Evolutionary conservation across 495 filamentous ascomycete genomes (phyloP), one percentile per base, ranked within the genome.

Genomic region (Trichocladium uniseriatum): DNA sequence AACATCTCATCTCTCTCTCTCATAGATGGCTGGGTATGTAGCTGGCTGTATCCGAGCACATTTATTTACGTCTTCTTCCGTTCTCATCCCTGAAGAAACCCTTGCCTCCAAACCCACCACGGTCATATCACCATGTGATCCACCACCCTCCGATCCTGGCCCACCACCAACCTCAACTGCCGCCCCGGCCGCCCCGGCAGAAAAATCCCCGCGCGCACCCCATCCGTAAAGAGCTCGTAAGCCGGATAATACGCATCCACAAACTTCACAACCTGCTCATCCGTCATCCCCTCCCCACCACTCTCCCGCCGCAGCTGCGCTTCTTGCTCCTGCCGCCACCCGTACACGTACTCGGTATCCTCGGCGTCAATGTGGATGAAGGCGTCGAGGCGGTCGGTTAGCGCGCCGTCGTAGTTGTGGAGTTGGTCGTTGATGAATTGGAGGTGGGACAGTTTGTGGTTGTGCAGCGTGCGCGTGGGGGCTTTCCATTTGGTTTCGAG

Each of bases 291-390:
- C 14, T 65, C 71, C 6, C 63, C 64, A 2, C 63, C 86, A 7
- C 7, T 35, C 36, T 64, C 56, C 5, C 37, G 68, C 15, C 85
- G 73, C 55, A 96, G 69, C 43, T 71, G 73, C 20, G 70, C 73
- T 65, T 97, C 91, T 62, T 94, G 88, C 62, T 97, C 72, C 47
- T 80, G 66, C 15, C 91, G 81, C 91, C 91, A 96, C 51, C 79
- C 80, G 61, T 95, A 97, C 34, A 95, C 91, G 57, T 74, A 94
- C 47, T 73, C 71, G 14, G 73, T 74, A 49, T 94, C 69, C 60
- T 85, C 75, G 10, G 91, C 86, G 60, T 97, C 91, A 51, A 96
- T 81, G 64, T 95, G 90, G 38, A 96, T 79, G 60, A 96, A 79
- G 11, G 86, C 85, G 64, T 92, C 79, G 32, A 95, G 76, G 49